Percentiles rank a stretch among this genome's conserved stretches.
Conservation (phyloP, 805 yeast genomes). For the Suhomyces kilbournensis region DNA sequence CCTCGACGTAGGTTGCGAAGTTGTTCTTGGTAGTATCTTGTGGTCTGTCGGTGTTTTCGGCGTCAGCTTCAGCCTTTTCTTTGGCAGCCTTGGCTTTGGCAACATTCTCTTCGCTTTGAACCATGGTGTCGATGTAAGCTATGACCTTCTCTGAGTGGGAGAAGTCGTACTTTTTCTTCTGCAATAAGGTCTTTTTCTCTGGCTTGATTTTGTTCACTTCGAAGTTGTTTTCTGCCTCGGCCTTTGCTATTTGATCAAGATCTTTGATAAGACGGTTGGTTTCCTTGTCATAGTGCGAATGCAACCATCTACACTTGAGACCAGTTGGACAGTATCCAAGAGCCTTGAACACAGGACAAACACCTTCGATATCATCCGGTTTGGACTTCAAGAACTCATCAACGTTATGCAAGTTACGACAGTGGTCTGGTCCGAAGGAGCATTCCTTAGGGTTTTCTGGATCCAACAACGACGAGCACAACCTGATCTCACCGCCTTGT, state of each 20-base stretch:
- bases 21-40: constrained; percentile 26
- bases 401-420: constrained; percentile 78
- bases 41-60: constrained; percentile 16
- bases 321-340: constrained; percentile 93
- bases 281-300: constrained; percentile 59
- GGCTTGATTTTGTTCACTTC: constrained; percentile 64
- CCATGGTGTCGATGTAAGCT: constrained; percentile 62
- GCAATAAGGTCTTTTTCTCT: constrained; percentile 46
- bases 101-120: constrained; percentile 40
- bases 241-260: constrained; percentile 33
- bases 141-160: constrained; percentile 55
- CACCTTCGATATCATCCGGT: constrained; percentile 68
- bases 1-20: constrained; percentile 61
- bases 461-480: constrained; percentile 65
- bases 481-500: constrained; percentile 55
- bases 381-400: constrained; percentile 61
- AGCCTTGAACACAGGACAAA: constrained; percentile 79
- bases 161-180: constrained; percentile 61
- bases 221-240: constrained; percentile 32
- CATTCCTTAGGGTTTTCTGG: constrained; percentile 50
- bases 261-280: constrained; percentile 45
- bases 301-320: constrained; percentile 86
- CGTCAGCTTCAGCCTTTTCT: constrained; percentile 24
- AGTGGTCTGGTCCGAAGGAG: constrained; percentile 63
- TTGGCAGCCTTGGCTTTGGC: constrained; percentile 35